phyloP scores from a whole-genome alignment of 75 land plant species.

The Selaginella moellendorffii region DNA sequence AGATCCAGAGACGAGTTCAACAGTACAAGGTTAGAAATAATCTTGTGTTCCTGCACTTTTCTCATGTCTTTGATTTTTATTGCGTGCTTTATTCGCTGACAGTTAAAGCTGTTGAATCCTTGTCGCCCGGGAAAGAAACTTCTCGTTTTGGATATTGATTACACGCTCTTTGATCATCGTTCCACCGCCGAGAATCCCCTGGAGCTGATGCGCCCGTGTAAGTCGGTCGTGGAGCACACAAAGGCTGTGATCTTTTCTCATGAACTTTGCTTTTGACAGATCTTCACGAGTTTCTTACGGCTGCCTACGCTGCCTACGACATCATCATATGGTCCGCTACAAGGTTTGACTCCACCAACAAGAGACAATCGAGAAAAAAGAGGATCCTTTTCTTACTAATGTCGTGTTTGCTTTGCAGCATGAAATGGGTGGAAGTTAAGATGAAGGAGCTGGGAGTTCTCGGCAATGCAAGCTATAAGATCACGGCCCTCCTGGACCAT shows the following conservation, averaged over 20 bases:
- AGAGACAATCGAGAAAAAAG: neutral
- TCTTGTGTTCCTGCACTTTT: neutral
- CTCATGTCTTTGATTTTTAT: neutral
- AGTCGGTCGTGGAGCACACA: neutral
- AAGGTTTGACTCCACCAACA: conserved; percentile 30
- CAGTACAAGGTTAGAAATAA: conserved; percentile 56
- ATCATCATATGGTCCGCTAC: conserved; percentile 99
- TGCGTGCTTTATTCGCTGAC: conserved; percentile 1
- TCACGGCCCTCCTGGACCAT: conserved; percentile 89
- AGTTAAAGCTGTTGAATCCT: conserved; percentile 67
- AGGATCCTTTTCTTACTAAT: neutral
- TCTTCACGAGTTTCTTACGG: conserved; percentile 88
- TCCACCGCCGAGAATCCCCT: conserved; percentile 91
- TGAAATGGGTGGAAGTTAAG: conserved; percentile 98
- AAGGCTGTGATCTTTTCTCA: neutral
- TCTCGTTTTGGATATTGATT: conserved; percentile 89
- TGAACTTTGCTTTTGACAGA: conserved; percentile 29
- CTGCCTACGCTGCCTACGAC: conserved; percentile 82
- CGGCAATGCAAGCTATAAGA: conserved; percentile 74
- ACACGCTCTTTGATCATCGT: conserved; percentile 94
- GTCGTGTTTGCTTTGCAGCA: conserved; percentile 35
- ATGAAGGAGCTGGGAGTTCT: conserved; percentile 96
- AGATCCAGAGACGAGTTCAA: conserved; percentile 52
- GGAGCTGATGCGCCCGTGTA: conserved; percentile 93
- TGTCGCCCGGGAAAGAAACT: conserved; percentile 82